These are phyloP conservation scores for Penicillium italicum DNA, from an alignment of 2,329 filamentous ascomycete genomes.

Conservation along the genomic window DNA sequence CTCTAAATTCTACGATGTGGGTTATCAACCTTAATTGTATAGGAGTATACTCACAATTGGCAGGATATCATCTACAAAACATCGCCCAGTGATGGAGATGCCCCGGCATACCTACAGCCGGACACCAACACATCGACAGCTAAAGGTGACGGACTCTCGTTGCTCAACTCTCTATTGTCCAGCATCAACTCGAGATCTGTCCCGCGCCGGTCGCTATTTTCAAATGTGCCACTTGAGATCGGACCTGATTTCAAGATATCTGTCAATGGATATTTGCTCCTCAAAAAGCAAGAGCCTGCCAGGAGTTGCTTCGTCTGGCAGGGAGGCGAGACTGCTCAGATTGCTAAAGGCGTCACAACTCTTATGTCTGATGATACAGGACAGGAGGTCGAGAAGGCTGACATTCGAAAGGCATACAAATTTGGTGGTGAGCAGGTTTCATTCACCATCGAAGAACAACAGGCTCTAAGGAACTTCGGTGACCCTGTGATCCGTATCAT, in stretches of 20 bases:
- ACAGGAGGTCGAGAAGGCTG: conserved; percentile 70
- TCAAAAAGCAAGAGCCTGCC: conserved; percentile 77
- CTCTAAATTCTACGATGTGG: conserved; percentile 84
- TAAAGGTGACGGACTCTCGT: conserved; percentile 69
- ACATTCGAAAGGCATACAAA: conserved; percentile 90
- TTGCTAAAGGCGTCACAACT: conserved; percentile 70
- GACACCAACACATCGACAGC: conserved; percentile 55
- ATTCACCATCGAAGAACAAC: conserved; percentile 81
- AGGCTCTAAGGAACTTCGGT: conserved; percentile 73
- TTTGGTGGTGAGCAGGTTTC: conserved; percentile 88
- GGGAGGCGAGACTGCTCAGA: conserved; percentile 77
- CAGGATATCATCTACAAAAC: conserved; percentile 87
- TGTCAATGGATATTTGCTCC: conserved; percentile 85
- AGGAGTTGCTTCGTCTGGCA: conserved; percentile 85
- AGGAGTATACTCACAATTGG: conserved; percentile 9
- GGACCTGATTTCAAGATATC: conserved; percentile 81
- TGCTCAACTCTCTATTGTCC: conserved; percentile 75
- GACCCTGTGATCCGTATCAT: conserved; percentile 80
- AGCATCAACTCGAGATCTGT: conserved; percentile 89
- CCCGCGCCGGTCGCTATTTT: conserved; percentile 80
- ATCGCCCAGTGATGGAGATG: conserved; percentile 66
- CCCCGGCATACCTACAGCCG: conserved; percentile 54
- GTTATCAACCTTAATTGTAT: conserved; percentile 16
- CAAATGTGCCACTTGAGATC: conserved; percentile 80
- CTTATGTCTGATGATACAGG: conserved; percentile 74